Evolutionary conservation across 306 rosid genomes (phyloP).

Genomic region (Cicer pinnatifidum): DNA sequence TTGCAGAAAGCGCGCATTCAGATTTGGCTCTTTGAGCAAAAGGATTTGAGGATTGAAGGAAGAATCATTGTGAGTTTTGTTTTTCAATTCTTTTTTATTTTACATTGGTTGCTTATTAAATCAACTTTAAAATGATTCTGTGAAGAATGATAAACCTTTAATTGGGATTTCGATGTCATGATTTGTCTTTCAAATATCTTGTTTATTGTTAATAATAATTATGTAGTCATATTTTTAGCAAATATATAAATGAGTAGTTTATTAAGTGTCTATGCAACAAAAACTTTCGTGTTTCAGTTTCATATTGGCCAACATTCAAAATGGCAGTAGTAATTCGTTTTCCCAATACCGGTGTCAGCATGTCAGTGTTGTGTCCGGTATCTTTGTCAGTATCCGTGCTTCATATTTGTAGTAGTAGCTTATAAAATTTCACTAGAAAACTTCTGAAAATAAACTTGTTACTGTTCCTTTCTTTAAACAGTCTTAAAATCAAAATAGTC

Average conservation of each 20-base stretch:
- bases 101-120: slow-evolving; percentile 14
- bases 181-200: not conserved
- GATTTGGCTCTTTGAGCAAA: slow-evolving; percentile 88
- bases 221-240: not conserved
- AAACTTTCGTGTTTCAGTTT: not conserved
- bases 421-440: not conserved
- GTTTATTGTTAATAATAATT: not conserved
- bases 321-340: not conserved
- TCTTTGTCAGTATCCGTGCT: no score
- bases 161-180: not conserved
- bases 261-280: not conserved
- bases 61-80: slow-evolving; percentile 70
- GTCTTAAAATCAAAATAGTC: not conserved
- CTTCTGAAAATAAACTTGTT: not conserved
- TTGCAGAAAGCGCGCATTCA: slow-evolving; percentile 86
- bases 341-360: no score
- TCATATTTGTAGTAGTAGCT: not conserved
- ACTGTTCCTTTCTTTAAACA: not conserved
- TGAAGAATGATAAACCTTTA: not conserved
- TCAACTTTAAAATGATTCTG: not conserved
- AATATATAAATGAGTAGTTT: not conserved
- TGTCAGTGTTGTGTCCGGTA: no score
- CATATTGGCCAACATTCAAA: not conserved
- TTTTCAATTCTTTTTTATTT: not conserved
- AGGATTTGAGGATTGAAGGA: slow-evolving; percentile 83